Base-by-base conservation (phyloP, 2,329 filamentous ascomycete genomes). In the Ophiostoma piceae region DNA sequence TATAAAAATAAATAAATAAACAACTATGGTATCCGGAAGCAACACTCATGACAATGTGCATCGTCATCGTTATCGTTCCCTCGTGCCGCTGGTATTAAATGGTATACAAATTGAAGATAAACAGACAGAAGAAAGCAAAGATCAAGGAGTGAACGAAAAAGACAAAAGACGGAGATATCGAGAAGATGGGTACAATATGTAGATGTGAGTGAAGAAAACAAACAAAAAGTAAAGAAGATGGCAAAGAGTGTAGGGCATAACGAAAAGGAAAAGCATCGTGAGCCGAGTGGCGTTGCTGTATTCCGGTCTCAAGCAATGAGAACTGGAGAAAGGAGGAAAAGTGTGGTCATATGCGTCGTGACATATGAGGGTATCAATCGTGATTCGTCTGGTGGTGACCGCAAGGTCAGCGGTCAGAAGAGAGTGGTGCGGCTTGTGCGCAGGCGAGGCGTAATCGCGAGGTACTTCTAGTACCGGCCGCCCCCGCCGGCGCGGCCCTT, bases 401-500 rank as follows among this genome's bases (percentile, higher is more conserved):
- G 22, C 51, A 57, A 22, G 57, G 26, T 32, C 26, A 32, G 12
- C n/a, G 19, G 32, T 65, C 62, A 73, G 41, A 71, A 71, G 16
- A 60, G 70, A 1, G 71, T 72, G 4, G 71, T 72, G 26, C 69
- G 67, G 66, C 73, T 73, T 8, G 41, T 39, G 32, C 70, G 68
- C 37, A 73, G 41, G 26, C 54, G 67, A 14, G 70, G n/a, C 2
- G 43, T 70, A 67, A 57, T 71, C 5, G 43, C 69, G 68, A 67
- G 69, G 68, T 68, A 72, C 64, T 65, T 72, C 78, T 76, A 83
- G 72, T 82, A 84, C 74, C 80, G 82, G n/a, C 81, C 81, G 76
- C 86, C 84, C 72, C 86, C 84, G 72, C 84, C 80, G 43, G 87
- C 78, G 12, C 84, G 78, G 73, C 86, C 84, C 26, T 69, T 66